Percentiles rank a stretch among this genome's conserved stretches.
Evolutionary conservation across 441 rosid species (phyloP).

Genomic region (Adansonia madagascariensis): DNA sequence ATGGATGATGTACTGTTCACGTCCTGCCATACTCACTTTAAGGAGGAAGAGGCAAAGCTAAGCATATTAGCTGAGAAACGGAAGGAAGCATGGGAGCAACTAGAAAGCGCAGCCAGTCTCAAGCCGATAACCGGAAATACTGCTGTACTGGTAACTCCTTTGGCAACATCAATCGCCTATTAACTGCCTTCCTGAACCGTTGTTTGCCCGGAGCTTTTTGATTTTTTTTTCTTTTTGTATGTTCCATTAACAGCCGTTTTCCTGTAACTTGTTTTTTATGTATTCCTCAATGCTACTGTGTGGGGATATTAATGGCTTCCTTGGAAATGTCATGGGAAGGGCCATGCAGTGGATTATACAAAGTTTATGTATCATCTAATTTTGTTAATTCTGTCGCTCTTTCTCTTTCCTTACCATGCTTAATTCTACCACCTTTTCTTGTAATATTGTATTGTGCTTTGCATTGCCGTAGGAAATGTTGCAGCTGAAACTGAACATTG

Average conservation of each 20-base stretch:
- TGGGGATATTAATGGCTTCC: constrained; percentile 33
- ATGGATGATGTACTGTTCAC: constrained; percentile 78
- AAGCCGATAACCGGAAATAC: constrained; percentile 72
- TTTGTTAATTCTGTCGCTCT: not conserved
- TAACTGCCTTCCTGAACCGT: constrained; percentile 33
- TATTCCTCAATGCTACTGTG: constrained; percentile 34
- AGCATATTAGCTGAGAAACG: constrained; percentile 55
- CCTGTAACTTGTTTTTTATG: constrained; percentile 37
- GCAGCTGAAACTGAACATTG: no score
- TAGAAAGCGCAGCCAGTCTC: constrained; percentile 70
- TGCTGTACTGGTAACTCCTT: constrained; percentile 70
- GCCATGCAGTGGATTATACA: constrained; percentile 40
- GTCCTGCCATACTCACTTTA: constrained; percentile 64
- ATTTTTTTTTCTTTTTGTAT: constrained; percentile 25
- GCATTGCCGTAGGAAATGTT: no score
- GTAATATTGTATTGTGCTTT: not conserved
- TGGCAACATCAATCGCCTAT: constrained; percentile 66
- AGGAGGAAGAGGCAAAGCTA: constrained; percentile 65
- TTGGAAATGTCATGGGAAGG: constrained; percentile 33
- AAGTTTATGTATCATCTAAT: constrained; percentile 20
- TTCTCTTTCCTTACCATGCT: not conserved
- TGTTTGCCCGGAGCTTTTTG: not conserved
- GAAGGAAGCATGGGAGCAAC: constrained; percentile 65
- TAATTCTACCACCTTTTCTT: not conserved
- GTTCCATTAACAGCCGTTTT: constrained; percentile 38